These are phyloP conservation scores for Dendrobium nobile DNA, from an alignment of 106 monocot species.

Conservation along the genomic window DNA sequence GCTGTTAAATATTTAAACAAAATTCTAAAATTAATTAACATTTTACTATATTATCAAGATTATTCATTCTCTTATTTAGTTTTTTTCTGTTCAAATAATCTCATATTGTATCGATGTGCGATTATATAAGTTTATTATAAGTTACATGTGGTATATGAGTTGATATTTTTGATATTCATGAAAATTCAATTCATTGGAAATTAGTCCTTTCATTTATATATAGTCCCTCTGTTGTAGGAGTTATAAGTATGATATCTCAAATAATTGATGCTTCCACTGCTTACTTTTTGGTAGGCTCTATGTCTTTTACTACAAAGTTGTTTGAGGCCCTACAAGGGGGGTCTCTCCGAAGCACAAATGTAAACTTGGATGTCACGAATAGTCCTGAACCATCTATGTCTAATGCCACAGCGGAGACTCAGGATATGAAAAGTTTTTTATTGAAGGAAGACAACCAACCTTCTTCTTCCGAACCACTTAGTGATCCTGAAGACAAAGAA, in stretches of 20 bases:
- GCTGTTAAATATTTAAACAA: not conserved
- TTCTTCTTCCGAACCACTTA: constrained; percentile 41
- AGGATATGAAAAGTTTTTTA: constrained; percentile 18
- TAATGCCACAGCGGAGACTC: constrained; percentile 14
- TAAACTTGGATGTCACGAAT: constrained; percentile 20
- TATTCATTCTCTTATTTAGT: not conserved
- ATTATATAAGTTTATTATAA: not conserved
- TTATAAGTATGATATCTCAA: not conserved
- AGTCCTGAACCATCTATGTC: constrained; percentile 23
- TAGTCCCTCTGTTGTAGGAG: not conserved
- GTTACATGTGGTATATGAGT: not conserved
- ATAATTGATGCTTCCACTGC: constrained; percentile 3
- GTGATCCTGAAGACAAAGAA: constrained; percentile 69
- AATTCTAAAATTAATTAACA: not conserved
- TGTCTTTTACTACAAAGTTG: constrained; percentile 40
- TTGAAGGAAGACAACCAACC: constrained; percentile 38
- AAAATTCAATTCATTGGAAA: not conserved
- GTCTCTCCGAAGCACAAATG: constrained; percentile 21
- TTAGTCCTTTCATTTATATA: not conserved
- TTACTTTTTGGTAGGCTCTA: constrained; percentile 43
- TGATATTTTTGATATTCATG: too few species aligned
- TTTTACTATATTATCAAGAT: not conserved
- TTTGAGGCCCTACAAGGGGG: constrained; percentile 63
- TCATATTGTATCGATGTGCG: not conserved
- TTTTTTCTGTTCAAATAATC: not conserved